phyloP scores from a whole-genome alignment of 2,329 filamentous ascomycete genomes.

The Didymosphaeria variabile region DNA sequence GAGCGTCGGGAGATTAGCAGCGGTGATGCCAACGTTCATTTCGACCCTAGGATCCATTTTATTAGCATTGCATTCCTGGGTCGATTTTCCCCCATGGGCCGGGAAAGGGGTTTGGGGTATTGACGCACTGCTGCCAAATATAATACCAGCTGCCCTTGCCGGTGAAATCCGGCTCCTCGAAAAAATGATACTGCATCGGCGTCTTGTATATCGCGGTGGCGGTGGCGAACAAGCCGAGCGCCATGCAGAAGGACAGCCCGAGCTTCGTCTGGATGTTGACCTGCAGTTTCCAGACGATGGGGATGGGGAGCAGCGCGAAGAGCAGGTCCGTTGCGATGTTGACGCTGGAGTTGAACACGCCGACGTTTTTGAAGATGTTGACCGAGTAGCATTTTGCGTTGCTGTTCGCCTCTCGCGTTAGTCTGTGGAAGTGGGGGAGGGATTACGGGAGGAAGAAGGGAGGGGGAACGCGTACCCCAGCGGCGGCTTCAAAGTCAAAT shows the following conservation, averaged over 20 bases:
- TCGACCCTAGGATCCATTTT: constrained; percentile 35
- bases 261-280: constrained; percentile 53
- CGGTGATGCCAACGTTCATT: constrained; percentile 43
- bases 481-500: constrained; percentile 38
- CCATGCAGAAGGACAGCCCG: constrained; percentile 44
- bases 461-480: constrained; percentile 18
- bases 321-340: constrained; percentile 52
- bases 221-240: constrained; percentile 49
- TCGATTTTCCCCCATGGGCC: fast-evolving
- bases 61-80: background rate
- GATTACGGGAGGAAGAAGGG: background rate
- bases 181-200: constrained; percentile 40
- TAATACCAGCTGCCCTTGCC: constrained; percentile 37
- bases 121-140: constrained; percentile 36
- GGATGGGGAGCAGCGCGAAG: constrained; percentile 54
- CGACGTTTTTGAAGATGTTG: constrained; percentile 57
- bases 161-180: constrained; percentile 39
- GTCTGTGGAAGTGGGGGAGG: background rate
- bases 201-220: constrained; percentile 34
- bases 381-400: constrained; percentile 36
- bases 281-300: constrained; percentile 54
- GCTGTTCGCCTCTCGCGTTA: constrained; percentile 9
- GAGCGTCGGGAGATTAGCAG: constrained; percentile 40
- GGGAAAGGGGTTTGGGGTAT: too few species aligned
- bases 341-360: constrained; percentile 56